Evolutionary conservation across 2,329 filamentous ascomycete genomes (phyloP).

Genomic region (Trichoderma pleuroti): DNA sequence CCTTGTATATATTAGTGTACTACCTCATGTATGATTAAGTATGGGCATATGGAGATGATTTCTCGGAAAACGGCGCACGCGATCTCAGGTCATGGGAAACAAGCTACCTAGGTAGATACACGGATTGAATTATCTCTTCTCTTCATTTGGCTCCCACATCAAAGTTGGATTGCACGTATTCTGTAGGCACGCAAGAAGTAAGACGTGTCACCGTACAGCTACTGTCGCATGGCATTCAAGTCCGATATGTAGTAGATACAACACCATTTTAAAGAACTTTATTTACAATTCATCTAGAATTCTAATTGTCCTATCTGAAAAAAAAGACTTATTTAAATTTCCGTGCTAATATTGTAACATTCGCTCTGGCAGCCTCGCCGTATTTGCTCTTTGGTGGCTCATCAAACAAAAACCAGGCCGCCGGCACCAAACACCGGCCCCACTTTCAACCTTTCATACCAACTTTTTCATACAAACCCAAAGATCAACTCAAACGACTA

Average conservation of each 20-base stretch:
- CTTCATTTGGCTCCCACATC: background rate
- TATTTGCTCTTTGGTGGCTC: background rate
- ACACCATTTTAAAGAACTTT: background rate
- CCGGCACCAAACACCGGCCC: conserved; percentile 23
- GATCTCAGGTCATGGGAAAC: background rate
- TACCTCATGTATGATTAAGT: background rate
- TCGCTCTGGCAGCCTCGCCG: background rate
- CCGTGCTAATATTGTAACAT: background rate
- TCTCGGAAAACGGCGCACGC: background rate
- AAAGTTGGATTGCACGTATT: background rate
- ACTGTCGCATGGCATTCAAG: background rate
- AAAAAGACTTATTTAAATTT: background rate
- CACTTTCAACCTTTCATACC: conserved; percentile 26
- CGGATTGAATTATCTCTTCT: background rate
- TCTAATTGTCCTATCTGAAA: background rate
- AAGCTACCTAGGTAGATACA: background rate
- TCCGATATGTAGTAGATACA: background rate
- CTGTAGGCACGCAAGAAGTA: background rate
- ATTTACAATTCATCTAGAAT: background rate
- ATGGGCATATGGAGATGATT: background rate
- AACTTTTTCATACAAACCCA: conserved; percentile 13
- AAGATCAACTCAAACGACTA: background rate
- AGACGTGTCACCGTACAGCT: background rate
- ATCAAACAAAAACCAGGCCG: background rate
- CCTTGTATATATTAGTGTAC: conserved; percentile 7